These are phyloP conservation scores for Hanseniaspora hatyaiensis DNA, from an alignment of 805 yeast genomes.

Conservation along the genomic window DNA sequence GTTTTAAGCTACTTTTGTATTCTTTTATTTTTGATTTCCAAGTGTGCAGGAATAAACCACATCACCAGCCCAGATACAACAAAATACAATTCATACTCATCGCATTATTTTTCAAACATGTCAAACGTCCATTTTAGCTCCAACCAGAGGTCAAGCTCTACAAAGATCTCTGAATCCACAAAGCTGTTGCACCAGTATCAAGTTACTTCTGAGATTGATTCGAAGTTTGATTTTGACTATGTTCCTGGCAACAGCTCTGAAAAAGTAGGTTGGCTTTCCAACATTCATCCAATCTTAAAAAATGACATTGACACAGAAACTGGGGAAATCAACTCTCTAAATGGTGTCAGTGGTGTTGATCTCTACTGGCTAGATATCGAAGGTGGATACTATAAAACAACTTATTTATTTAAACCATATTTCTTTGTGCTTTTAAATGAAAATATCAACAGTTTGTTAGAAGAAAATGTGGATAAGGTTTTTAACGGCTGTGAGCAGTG, in stretches of 20 bases:
- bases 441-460: slow-evolving; percentile 17
- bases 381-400: slow-evolving; percentile 88
- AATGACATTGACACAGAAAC: slow-evolving; percentile 34
- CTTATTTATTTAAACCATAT: slow-evolving; percentile 77
- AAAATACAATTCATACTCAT: too few species aligned
- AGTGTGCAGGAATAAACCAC: too few species aligned
- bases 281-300: slow-evolving; percentile 80
- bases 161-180: slow-evolving; percentile 19
- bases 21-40: too few species aligned
- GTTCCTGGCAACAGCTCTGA: slow-evolving; percentile 52
- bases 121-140: slow-evolving; percentile 18
- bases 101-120: too few species aligned
- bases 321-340: slow-evolving; percentile 14
- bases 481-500: slow-evolving; percentile 73
- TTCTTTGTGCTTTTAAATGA: slow-evolving; percentile 47
- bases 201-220: slow-evolving; percentile 57
- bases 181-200: slow-evolving; percentile 42
- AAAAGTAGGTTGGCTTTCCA: slow-evolving; percentile 79
- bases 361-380: slow-evolving; percentile 90
- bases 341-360: slow-evolving; percentile 84
- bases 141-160: slow-evolving; percentile 24
- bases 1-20: too few species aligned
- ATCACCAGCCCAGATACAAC: too few species aligned
- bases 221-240: slow-evolving; percentile 78
- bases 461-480: slow-evolving; percentile 17